Percentiles rank a stretch among this genome's conserved stretches.
phyloP scores from a whole-genome alignment of 306 rosid genomes.

The Gynostemma pentaphyllum region DNA sequence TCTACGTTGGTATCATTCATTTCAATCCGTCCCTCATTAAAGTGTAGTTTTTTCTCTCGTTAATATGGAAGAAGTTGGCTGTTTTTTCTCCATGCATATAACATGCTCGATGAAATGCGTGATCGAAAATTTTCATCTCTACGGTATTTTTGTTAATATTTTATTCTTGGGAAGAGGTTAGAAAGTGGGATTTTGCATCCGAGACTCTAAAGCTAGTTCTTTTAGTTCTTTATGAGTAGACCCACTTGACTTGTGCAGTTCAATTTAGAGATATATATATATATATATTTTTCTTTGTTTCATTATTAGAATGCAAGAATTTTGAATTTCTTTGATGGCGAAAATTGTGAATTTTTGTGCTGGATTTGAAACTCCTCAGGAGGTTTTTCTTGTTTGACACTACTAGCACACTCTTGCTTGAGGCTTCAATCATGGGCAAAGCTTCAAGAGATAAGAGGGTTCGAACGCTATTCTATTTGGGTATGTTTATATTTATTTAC shows the following conservation, averaged over 20 bases:
- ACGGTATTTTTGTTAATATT: neutral
- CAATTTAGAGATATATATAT: neutral
- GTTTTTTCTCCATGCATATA: neutral
- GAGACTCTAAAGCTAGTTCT: neutral
- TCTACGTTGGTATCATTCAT: no score
- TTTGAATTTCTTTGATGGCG: neutral
- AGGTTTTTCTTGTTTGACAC: neutral
- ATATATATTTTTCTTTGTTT: neutral
- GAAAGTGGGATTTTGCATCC: neutral
- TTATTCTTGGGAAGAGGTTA: neutral
- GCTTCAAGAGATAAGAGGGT: slow-evolving; percentile 98
- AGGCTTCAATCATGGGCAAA: slow-evolving; percentile 50
- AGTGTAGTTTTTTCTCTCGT: no score
- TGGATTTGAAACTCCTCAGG: slow-evolving; percentile 2
- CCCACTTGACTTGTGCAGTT: neutral
- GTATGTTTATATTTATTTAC: neutral
- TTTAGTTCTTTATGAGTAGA: neutral
- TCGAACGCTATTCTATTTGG: slow-evolving; percentile 6
- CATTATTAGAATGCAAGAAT: neutral
- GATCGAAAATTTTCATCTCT: neutral
- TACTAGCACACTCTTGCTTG: neutral
- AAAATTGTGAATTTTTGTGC: neutral
- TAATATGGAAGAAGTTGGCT: no score
- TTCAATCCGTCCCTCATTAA: no score
- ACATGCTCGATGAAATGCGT: slow-evolving; percentile 1